A percentile compares a stretch with the other conserved stretches of the same genome.
phyloP scores from a whole-genome alignment of 2,329 filamentous ascomycete species.

The Immersiporthe knoxdaviesiana region DNA sequence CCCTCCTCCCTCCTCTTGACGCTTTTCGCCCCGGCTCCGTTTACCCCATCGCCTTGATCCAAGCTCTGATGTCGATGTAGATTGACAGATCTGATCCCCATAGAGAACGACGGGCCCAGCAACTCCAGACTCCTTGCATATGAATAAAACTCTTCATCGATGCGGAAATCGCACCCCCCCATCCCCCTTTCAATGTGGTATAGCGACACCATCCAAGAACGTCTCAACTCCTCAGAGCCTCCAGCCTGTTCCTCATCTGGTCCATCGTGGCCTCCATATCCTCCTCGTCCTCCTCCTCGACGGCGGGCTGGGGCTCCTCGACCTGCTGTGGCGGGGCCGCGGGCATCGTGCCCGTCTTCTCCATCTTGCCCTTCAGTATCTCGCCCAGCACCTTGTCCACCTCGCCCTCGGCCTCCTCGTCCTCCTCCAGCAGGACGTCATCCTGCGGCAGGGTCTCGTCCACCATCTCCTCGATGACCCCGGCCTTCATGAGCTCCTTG shows the following conservation, averaged over 20 bases:
- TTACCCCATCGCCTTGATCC: slow-evolving; percentile 5
- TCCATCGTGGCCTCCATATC: slow-evolving; percentile 89
- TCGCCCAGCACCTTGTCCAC: slow-evolving; percentile 93
- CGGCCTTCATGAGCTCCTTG: slow-evolving; percentile 87
- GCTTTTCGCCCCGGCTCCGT: background rate
- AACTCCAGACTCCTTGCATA: slow-evolving; percentile 28
- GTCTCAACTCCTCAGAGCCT: slow-evolving; percentile 81
- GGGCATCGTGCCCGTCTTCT: slow-evolving; percentile 62
- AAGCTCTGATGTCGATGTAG: slow-evolving; percentile 1
- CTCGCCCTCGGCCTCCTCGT: slow-evolving; percentile 76
- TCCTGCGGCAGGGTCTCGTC: slow-evolving; percentile 82
- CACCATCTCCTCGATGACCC: slow-evolving; percentile 97
- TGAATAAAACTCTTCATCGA: slow-evolving; percentile 23
- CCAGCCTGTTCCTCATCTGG: slow-evolving; percentile 89
- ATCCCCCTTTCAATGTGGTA: background rate
- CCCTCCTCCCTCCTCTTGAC: slow-evolving; percentile 5
- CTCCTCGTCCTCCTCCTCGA: slow-evolving; percentile 75
- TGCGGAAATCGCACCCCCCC: background rate
- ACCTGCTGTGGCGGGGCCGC: slow-evolving; percentile 57
- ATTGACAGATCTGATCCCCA: slow-evolving; percentile 21
- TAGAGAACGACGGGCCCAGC: slow-evolving; percentile 17
- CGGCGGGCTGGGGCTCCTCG: slow-evolving; percentile 55
- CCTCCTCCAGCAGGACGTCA: slow-evolving; percentile 69
- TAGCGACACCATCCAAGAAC: background rate
- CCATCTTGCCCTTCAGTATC: slow-evolving; percentile 81